These are phyloP conservation scores for Suillus subluteus DNA, from an alignment of 768 basidiomycete species.

Conservation along the genomic window DNA sequence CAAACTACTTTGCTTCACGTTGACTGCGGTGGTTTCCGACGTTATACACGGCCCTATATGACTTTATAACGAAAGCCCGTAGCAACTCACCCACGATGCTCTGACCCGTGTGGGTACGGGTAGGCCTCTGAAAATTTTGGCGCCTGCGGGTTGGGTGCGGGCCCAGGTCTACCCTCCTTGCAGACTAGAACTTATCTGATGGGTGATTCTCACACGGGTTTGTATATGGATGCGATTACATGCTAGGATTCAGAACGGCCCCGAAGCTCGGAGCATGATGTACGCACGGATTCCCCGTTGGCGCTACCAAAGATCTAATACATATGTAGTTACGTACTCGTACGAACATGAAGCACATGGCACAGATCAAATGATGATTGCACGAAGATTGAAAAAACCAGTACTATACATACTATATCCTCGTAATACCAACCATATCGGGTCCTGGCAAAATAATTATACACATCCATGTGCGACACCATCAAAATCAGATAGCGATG, in stretches of 20 bases:
- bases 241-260: too few species aligned
- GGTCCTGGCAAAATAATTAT: background rate
- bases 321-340: too few species aligned
- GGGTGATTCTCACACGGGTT: background rate
- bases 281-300: background rate
- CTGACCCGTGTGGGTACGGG: too few species aligned
- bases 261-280: too few species aligned
- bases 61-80: too few species aligned
- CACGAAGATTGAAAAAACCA: background rate
- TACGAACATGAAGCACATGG: background rate
- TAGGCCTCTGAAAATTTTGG: too few species aligned
- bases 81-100: too few species aligned
- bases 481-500: background rate
- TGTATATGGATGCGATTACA: background rate
- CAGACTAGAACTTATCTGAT: background rate
- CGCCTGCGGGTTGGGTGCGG: too few species aligned
- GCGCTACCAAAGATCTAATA: background rate
- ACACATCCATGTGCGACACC: background rate
- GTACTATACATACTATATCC: background rate
- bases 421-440: background rate
- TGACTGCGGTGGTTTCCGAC: too few species aligned
- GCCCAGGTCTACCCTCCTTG: too few species aligned
- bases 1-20: too few species aligned
- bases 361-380: background rate
- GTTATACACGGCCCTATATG: too few species aligned